phyloP scores from a whole-genome alignment of 176 grass and related monocot genomes.

The Triticum monococcum region DNA sequence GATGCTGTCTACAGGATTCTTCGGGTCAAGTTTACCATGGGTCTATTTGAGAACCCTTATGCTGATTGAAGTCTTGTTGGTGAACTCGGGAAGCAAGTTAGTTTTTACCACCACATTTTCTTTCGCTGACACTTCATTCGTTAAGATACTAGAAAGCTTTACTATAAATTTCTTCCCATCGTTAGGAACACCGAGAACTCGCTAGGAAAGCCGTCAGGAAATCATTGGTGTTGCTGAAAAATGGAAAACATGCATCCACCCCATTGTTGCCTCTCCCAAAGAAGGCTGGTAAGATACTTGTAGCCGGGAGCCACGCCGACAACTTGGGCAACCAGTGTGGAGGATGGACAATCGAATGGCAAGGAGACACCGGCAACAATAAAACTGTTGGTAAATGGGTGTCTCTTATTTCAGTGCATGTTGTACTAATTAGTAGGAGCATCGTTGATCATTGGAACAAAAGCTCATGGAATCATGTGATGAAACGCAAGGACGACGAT shows the following conservation, averaged over 20 bases:
- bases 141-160: too few relatives aligned
- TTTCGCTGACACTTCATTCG: neutral
- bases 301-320: slow-evolving; percentile 62
- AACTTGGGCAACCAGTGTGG: slow-evolving; percentile 71
- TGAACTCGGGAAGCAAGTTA: slow-evolving; percentile 54
- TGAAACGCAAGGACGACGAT: slow-evolving; percentile 62
- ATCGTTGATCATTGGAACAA: neutral
- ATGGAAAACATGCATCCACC: slow-evolving; percentile 36
- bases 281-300: slow-evolving; percentile 64
- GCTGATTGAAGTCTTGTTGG: slow-evolving; percentile 40
- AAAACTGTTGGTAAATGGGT: slow-evolving; percentile 4
- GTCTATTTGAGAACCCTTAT: slow-evolving; percentile 61
- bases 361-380: slow-evolving; percentile 55
- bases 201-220: slow-evolving; percentile 67
- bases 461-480: neutral
- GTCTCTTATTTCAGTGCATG: too few relatives aligned
- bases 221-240: slow-evolving; percentile 71
- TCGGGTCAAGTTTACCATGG: slow-evolving; percentile 70
- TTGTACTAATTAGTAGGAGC: neutral
- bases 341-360: slow-evolving; percentile 77
- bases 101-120: neutral
- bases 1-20: slow-evolving; percentile 62
- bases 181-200: slow-evolving; percentile 62
- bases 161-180: neutral
- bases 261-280: slow-evolving; percentile 60